Evolutionary conservation across 2,329 filamentous ascomycete species (phyloP).

Genomic region (Orbilia ellipsospora): DNA sequence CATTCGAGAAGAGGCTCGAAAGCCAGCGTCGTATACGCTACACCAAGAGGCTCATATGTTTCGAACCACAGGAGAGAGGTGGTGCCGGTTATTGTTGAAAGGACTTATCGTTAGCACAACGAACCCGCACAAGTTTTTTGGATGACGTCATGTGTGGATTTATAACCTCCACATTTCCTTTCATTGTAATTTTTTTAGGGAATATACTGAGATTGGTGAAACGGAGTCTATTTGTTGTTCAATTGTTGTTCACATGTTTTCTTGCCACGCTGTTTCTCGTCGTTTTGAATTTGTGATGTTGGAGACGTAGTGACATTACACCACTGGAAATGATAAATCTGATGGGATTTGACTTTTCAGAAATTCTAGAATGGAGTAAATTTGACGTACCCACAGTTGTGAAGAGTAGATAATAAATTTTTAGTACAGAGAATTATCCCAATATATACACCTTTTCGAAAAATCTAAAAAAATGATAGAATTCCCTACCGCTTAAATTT

Average conservation of each 20-base stretch:
- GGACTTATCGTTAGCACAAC: constrained; percentile 37
- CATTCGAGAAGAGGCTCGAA: constrained; percentile 34
- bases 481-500: constrained; percentile 3
- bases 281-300: constrained; percentile 3
- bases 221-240: not conserved
- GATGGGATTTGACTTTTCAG: not conserved
- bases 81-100: constrained; percentile 43
- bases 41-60: constrained; percentile 45
- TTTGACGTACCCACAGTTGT: no score
- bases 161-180: not conserved
- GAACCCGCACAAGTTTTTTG: not conserved
- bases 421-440: not conserved
- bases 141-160: constrained; percentile 34
- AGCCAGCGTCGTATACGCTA: constrained; percentile 38
- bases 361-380: no score
- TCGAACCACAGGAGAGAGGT: constrained; percentile 22
- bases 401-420: not conserved
- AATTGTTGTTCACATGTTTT: not conserved
- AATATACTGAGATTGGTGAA: constrained; percentile 1
- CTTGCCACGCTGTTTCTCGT: no score
- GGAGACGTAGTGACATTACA: not conserved
- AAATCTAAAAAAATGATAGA: constrained; percentile 9
- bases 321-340: constrained; percentile 4
- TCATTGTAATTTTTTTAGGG: not conserved
- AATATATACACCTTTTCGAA: constrained; percentile 20